These are phyloP conservation scores for Aschersonia sp. DNA, from an alignment of 2,329 filamentous ascomycete genomes.

Conservation along the genomic window DNA sequence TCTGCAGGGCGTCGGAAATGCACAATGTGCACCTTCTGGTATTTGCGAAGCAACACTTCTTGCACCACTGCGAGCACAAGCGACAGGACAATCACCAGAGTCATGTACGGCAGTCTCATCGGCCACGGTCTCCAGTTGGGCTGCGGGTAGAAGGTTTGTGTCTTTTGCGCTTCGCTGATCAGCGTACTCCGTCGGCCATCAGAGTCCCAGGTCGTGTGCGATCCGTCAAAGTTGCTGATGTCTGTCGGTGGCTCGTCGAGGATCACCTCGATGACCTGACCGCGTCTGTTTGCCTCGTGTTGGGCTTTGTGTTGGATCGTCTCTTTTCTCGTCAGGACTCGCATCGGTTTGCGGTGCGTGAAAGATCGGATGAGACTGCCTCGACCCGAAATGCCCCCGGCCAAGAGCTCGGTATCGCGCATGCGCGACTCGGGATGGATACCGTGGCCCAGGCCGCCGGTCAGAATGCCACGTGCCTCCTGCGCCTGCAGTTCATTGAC, in stretches of 20 bases:
- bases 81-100: conserved; percentile 37
- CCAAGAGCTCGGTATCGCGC: conserved; percentile 33
- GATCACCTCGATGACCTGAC: conserved; percentile 44
- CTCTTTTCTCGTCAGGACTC: conserved; percentile 15
- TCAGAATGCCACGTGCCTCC: conserved; percentile 39
- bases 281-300: conserved; percentile 14
- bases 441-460: conserved; percentile 42
- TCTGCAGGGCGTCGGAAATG: conserved; percentile 34
- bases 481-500: conserved; percentile 30
- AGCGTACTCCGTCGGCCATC: conserved; percentile 23
- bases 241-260: conserved; percentile 30
- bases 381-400: conserved; percentile 17
- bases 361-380: conserved; percentile 26
- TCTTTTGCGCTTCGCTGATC: conserved; percentile 18
- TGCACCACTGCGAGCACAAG: conserved; percentile 33
- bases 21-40: conserved; percentile 27
- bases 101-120: conserved; percentile 48
- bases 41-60: conserved; percentile 40
- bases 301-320: conserved; percentile 11
- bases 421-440: conserved; percentile 32
- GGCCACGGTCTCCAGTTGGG: conserved; percentile 53
- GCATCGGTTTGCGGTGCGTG: conserved; percentile 17
- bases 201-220: conserved; percentile 13
- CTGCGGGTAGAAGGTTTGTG: conserved; percentile 43
- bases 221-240: conserved; percentile 34